A percentile compares a stretch with the other conserved stretches of the same genome.
Conservation (phyloP, 2,329 filamentous ascomycete species). For the Metarhizium brunneum region DNA sequence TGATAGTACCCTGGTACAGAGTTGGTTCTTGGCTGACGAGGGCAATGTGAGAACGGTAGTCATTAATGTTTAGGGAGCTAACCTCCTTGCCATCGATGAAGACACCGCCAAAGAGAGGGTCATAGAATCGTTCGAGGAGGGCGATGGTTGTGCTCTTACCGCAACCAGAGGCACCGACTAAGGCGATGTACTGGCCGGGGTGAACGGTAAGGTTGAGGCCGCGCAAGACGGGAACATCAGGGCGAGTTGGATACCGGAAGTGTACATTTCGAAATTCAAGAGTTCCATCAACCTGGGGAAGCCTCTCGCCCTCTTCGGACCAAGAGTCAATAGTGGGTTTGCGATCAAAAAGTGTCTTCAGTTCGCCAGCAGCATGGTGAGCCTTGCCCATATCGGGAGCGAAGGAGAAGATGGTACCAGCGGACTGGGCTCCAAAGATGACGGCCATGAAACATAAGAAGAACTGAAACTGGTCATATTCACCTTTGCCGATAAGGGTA, state of each 20-base stretch:
- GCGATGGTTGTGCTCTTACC: constrained; percentile 93
- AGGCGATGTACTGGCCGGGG: constrained; percentile 74
- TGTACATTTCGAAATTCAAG: constrained; percentile 90
- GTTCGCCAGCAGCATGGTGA: constrained; percentile 68
- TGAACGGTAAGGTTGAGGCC: constrained; percentile 67
- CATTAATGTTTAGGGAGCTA: constrained; percentile 68
- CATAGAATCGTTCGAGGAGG: constrained; percentile 88
- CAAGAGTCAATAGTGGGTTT: constrained; percentile 75
- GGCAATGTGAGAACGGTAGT: constrained; percentile 75
- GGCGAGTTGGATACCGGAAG: constrained; percentile 87
- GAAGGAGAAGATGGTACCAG: constrained; percentile 81
- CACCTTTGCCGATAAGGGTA: constrained; percentile 57
- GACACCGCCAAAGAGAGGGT: constrained; percentile 71
- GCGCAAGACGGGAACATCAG: constrained; percentile 83
- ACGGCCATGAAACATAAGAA: constrained; percentile 84
- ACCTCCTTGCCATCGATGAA: constrained; percentile 80
- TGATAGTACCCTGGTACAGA: constrained; percentile 84
- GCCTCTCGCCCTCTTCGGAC: constrained; percentile 56
- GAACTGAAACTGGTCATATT: constrained; percentile 78
- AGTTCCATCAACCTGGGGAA: constrained; percentile 60
- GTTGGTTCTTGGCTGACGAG: constrained; percentile 93
- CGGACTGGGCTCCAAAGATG: constrained; percentile 87
- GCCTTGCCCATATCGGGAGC: constrained; percentile 92
- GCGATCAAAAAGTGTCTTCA: constrained; percentile 78
- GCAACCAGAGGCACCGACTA: constrained; percentile 90